Evolutionary conservation across 2,329 filamentous ascomycete genomes (phyloP), one percentile per base, ranked within the genome.

Genomic region (Ophiosphaerella narmari): DNA sequence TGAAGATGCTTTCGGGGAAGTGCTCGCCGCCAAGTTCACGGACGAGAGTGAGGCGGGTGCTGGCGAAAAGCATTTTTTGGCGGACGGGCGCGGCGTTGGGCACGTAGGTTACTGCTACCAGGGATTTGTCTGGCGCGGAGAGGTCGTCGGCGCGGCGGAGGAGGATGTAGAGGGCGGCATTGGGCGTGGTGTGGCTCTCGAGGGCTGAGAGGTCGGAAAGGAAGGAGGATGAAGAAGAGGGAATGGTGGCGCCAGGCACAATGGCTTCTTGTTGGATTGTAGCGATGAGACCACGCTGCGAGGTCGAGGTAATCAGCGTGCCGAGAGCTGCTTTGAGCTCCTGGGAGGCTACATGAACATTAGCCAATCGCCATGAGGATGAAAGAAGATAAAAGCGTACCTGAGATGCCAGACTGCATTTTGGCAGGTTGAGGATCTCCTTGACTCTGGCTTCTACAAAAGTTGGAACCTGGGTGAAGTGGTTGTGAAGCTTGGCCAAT

Each of bases 1-100:
- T 84, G 68, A 92, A 91, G 36, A 93, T 79, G 21, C 84, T 88
- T 70, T 92, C 88, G 43, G 86, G 78, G 74, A 94, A 93, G 64
- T 90, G 82, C 71, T 94, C 89, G 46, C 85, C 83, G 39, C 90
- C 90, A 8, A 94, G 79, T 74, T 93, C 89, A 36, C 89, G 83
- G 42, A 87, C 82, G 1, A 94, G 80, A 0, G 89, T 89, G 62
- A 92, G 78, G 8, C 89, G 83, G 24, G 90, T 92, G 21, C 86
- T 84, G 5, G 90, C 89, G 71, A 93, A 92, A 18, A 94, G 82
- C 87, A 90, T 94, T 80, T 94, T 94, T 71, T 91, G 87, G 34
- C 90, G 86, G 48, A 94, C 89, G 24, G 87, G 88, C 34, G 90
- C 90, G 1, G 83, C 70, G 72, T 93, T 88, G 23, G 90, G 90